Percentiles rank a stretch among this genome's conserved stretches.
phyloP scores from a whole-genome alignment of 179 eudicot genomes.

The Pouteria campechiana region DNA sequence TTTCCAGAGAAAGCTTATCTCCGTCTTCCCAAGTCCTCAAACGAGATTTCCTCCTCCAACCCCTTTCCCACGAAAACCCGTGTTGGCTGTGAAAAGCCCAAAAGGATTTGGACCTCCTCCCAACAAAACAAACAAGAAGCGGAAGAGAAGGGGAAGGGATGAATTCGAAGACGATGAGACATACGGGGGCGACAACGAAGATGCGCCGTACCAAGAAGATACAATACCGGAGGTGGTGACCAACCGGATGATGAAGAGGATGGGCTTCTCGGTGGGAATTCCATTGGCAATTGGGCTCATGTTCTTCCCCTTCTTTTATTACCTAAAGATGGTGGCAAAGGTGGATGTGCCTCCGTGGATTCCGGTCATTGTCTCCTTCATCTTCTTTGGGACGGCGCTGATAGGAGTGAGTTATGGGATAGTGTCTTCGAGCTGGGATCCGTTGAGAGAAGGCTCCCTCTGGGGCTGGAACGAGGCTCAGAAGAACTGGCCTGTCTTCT shows the following conservation, averaged over 20 bases:
- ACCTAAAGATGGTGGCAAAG: conserved; percentile 72
- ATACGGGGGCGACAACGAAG: conserved; percentile 33
- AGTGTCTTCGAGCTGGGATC: conserved; percentile 97
- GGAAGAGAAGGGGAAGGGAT: conserved; percentile 18
- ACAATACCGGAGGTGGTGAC: conserved; percentile 88
- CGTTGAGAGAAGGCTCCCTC: conserved; percentile 87
- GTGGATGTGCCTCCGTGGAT: conserved; percentile 93
- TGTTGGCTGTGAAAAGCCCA: conserved; percentile 54
- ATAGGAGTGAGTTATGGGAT: conserved; percentile 92
- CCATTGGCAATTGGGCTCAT: conserved; percentile 62
- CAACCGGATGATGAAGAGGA: conserved; percentile 78
- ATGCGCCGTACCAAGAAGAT: conserved; percentile 32
- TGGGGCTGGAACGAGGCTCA: conserved; percentile 89
- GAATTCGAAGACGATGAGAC: conserved; percentile 28
- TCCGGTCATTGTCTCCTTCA: conserved; percentile 79
- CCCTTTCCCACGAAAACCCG: too few species aligned
- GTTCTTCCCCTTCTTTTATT: conserved; percentile 88
- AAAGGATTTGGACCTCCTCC: conserved; percentile 64
- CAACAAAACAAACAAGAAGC: conserved; percentile 28
- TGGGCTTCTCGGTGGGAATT: conserved; percentile 88
- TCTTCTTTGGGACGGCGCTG: conserved; percentile 89
- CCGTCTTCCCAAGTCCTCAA: too few species aligned
- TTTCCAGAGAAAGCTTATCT: too few species aligned
- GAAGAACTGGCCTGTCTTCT: conserved; percentile 98
- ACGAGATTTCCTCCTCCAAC: too few species aligned